Conservation (phyloP, 345 rosid species). For the Pelargonium nanum region DNA sequence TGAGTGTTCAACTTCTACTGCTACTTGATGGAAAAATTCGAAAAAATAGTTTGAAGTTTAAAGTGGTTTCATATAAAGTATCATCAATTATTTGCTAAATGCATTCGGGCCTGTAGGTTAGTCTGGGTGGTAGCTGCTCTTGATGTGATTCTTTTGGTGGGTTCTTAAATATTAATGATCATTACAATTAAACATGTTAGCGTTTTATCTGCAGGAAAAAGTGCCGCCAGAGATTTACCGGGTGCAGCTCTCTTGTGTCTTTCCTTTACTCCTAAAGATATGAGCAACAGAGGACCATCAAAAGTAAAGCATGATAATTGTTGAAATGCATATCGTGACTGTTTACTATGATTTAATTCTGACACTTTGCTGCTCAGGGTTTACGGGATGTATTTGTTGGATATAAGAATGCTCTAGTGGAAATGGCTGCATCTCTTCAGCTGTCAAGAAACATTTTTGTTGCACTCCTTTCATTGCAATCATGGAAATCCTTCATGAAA, state of each 20-base stretch:
- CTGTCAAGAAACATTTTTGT: constrained; percentile 70
- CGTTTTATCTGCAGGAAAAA: constrained; percentile 45
- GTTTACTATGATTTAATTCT: constrained; percentile 3
- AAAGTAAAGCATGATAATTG: constrained; percentile 31
- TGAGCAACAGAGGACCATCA: constrained; percentile 29
- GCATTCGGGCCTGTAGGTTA: too few species aligned
- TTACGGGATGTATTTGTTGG: constrained; percentile 42
- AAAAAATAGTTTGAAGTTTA: too few species aligned
- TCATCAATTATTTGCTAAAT: too few species aligned
- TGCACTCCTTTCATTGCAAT: constrained; percentile 77
- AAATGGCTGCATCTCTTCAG: constrained; percentile 64
- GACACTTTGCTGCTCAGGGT: constrained; percentile 27
- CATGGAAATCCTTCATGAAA: constrained; percentile 76
- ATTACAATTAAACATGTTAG: neutral
- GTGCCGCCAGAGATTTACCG: constrained; percentile 45
- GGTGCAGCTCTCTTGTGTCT: constrained; percentile 75
- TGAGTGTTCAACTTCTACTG: too few species aligned
- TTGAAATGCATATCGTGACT: constrained; percentile 6
- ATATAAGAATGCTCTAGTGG: constrained; percentile 49
- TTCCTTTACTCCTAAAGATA: constrained; percentile 43
- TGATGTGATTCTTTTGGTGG: constrained; percentile 6
- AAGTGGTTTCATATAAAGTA: too few species aligned
- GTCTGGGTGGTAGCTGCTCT: too few species aligned
- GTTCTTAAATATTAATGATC: neutral
- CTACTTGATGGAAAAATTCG: too few species aligned